Conservation (phyloP, 2,329 filamentous ascomycete genomes). For the Penicillium sp. region DNA sequence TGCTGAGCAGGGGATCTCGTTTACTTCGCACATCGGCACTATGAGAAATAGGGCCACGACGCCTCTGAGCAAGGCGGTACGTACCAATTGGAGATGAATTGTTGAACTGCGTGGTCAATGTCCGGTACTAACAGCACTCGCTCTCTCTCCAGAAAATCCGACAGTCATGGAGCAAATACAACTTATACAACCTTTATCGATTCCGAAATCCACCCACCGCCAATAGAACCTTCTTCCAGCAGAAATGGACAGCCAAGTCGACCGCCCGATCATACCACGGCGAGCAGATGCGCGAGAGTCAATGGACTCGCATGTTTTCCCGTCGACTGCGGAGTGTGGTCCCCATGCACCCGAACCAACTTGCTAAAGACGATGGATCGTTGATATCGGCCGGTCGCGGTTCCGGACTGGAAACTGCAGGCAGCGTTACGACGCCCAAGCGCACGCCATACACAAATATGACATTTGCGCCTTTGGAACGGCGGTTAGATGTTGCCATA, state of each 20-base stretch:
- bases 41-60: conserved; percentile 46
- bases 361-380: conserved; percentile 77
- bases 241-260: conserved; percentile 94
- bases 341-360: conserved; percentile 75
- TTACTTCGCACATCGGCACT: conserved; percentile 21
- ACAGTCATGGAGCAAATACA: conserved; percentile 97
- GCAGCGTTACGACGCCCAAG: conserved; percentile 21
- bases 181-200: conserved; percentile 79
- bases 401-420: conserved; percentile 41
- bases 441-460: conserved; percentile 90
- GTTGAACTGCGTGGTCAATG: conserved; percentile 11
- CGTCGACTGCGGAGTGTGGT: conserved; percentile 76
- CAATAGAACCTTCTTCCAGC: conserved; percentile 80
- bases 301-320: conserved; percentile 92
- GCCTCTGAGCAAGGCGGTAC: conserved; percentile 38
- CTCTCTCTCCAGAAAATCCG: conserved; percentile 68
- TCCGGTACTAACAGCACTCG: not conserved
- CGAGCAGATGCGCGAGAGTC: conserved; percentile 86
- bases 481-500: conserved; percentile 88
- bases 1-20: conserved; percentile 5
- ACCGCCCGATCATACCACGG: conserved; percentile 84
- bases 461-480: conserved; percentile 87
- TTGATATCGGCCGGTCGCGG: conserved; percentile 80
- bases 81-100: conserved; percentile 13
- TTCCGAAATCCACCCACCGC: conserved; percentile 44